A percentile compares a stretch with the other conserved stretches of the same genome.
Evolutionary conservation across 1,139 yeast genomes (phyloP).

Genomic region (Pichia sp.): DNA sequence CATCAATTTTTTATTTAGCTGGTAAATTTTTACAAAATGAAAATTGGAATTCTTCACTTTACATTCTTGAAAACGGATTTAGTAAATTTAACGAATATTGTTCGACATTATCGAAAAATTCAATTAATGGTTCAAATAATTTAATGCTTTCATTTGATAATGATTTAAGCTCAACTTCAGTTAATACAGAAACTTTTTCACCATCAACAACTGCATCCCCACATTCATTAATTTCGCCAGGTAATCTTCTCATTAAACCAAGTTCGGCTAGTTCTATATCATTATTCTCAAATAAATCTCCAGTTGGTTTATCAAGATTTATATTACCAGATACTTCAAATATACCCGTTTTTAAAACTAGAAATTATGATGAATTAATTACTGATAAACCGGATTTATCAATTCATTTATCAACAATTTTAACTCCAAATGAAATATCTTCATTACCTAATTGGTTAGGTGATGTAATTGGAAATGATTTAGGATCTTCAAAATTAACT

Average conservation of each 20-base stretch:
- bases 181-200: constrained; percentile 8
- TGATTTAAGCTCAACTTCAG: constrained; percentile 3
- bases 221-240: constrained; percentile 9
- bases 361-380: constrained; percentile 37
- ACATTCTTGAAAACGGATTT: constrained; percentile 34
- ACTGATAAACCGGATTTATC: constrained; percentile 24
- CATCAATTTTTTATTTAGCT: constrained; percentile 41
- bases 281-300: constrained; percentile 3
- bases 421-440: constrained; percentile 21
- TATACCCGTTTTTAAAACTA: constrained; percentile 32
- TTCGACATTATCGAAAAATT: constrained; percentile 15
- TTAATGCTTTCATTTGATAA: constrained; percentile 6
- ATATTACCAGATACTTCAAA: constrained; percentile 26
- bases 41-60: constrained; percentile 33
- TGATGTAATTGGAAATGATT: constrained; percentile 28
- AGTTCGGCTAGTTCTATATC: neutral
- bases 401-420: constrained; percentile 25
- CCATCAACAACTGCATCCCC: constrained; percentile 7
- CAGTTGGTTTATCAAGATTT: constrained; percentile 27
- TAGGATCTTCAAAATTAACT: constrained; percentile 27
- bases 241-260: neutral
- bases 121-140: neutral
- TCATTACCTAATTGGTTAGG: constrained; percentile 35
- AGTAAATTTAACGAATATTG: constrained; percentile 26
- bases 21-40: constrained; percentile 41